Conservation (phyloP, 192 early-diverging fungal species). For the Backusella liffmaniae region DNA sequence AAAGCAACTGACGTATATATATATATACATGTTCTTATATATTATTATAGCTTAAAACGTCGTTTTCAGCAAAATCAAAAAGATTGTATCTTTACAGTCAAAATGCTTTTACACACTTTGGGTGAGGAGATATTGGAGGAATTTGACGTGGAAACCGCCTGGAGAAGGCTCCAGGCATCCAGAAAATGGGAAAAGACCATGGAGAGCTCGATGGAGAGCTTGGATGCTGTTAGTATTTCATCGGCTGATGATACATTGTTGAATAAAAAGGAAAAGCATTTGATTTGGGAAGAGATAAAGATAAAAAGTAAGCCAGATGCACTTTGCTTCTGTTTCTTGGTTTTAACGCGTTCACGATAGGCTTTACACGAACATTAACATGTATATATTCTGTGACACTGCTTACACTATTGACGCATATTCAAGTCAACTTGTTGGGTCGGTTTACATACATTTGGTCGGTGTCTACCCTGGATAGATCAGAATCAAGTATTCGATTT, state of each 20-base stretch:
- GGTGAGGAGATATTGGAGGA: slow-evolving; percentile 76
- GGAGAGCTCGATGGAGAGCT: background rate
- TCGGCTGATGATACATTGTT: background rate
- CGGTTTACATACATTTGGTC: slow-evolving; percentile 86
- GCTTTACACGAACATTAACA: slow-evolving; percentile 84
- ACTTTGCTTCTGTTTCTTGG: background rate
- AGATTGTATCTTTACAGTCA: slow-evolving; percentile 87
- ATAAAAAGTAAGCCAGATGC: slow-evolving; percentile 57
- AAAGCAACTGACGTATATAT: background rate
- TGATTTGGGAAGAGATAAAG: slow-evolving; percentile 92
- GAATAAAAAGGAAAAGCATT: slow-evolving; percentile 57
- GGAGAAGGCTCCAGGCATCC: slow-evolving; percentile 59
- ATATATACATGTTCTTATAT: background rate
- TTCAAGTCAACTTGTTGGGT: slow-evolving; percentile 91
- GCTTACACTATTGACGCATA: slow-evolving; percentile 78
- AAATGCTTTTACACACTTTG: slow-evolving; percentile 76
- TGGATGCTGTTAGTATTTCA: background rate
- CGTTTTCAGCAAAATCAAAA: slow-evolving; percentile 94
- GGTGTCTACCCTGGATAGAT: slow-evolving; percentile 53
- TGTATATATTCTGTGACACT: slow-evolving; percentile 86
- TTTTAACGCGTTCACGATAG: slow-evolving; percentile 28
- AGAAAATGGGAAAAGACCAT: slow-evolving; percentile 30
- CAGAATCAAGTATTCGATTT: slow-evolving; percentile 42
- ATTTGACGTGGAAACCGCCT: slow-evolving; percentile 77
- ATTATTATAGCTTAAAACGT: slow-evolving; percentile 64